These are phyloP conservation scores for Diplosphaera chodatii DNA, from an alignment of 139 green algal genomes.

Conservation along the genomic window DNA sequence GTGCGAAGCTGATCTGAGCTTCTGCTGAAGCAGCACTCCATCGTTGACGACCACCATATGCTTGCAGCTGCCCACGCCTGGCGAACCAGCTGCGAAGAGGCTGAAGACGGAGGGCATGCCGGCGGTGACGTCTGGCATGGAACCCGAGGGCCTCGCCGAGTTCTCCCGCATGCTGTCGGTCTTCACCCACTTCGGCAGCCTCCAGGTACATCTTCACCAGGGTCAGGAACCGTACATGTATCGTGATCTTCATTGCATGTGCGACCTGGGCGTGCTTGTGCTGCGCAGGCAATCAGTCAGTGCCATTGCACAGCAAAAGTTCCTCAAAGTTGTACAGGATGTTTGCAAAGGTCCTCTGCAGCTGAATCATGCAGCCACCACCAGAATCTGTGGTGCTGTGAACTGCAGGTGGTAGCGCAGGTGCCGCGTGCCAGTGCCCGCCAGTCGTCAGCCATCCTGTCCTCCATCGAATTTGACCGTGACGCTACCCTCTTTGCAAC, in stretches of 20 bases:
- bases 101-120: not conserved
- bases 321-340: no score
- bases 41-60: no score
- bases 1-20: no score
- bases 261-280: no score
- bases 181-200: conserved; percentile 38
- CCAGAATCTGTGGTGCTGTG: no score
- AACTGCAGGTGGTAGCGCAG: conserved; percentile 42
- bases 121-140: conserved; percentile 5
- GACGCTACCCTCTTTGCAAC: conserved; percentile 54
- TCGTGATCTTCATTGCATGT: no score
- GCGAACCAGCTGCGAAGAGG: not conserved
- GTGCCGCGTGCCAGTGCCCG: conserved; percentile 23
- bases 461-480: conserved; percentile 59
- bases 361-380: no score
- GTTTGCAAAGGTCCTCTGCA: no score
- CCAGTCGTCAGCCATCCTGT: conserved; percentile 45
- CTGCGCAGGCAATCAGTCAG: no score
- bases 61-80: not conserved
- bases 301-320: no score
- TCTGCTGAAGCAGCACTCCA: no score
- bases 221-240: no score
- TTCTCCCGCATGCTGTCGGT: conserved; percentile 55
- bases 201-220: conserved; percentile 18
- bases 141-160: conserved; percentile 29